Percentiles rank a stretch among this genome's conserved stretches.
phyloP scores from a whole-genome alignment of 805 yeast species.

The Saturnispora ahearnii region DNA sequence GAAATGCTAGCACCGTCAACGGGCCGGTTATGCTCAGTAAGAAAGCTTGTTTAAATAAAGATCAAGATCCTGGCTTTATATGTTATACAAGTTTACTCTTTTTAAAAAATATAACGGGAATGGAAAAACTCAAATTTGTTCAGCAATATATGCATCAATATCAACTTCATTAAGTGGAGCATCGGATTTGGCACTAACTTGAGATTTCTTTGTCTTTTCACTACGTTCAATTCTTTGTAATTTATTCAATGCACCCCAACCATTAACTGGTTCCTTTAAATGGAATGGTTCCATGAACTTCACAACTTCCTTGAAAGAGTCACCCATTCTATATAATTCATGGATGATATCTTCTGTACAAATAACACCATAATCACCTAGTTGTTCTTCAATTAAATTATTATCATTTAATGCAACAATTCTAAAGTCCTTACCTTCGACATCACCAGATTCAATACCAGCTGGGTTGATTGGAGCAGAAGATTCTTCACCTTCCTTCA shows the following conservation, averaged over 20 bases:
- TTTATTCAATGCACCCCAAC: slow-evolving; percentile 66
- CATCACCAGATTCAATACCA: slow-evolving; percentile 6
- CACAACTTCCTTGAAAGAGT: slow-evolving; percentile 49
- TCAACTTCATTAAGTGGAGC: slow-evolving; percentile 64
- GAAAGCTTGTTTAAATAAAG: not conserved
- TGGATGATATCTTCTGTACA: slow-evolving; percentile 77
- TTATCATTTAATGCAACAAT: slow-evolving; percentile 59
- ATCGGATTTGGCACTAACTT: slow-evolving; percentile 50
- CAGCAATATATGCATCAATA: slow-evolving; percentile 58
- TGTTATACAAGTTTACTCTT: not conserved
- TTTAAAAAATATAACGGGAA: not conserved
- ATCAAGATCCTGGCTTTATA: not conserved
- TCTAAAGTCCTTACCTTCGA: slow-evolving; percentile 12
- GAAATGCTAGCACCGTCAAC: not conserved
- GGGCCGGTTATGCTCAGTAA: not conserved
- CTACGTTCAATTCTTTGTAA: slow-evolving; percentile 53
- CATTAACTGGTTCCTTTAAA: slow-evolving; percentile 59
- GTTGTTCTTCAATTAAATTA: slow-evolving; percentile 61
- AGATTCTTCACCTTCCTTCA: slow-evolving; percentile 14
- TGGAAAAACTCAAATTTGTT: slow-evolving; percentile 33
- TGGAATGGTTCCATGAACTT: slow-evolving; percentile 63
- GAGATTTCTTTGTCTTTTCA: slow-evolving; percentile 39
- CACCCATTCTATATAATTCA: slow-evolving; percentile 57
- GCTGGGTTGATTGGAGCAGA: slow-evolving; percentile 8
- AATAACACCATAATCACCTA: slow-evolving; percentile 61